phyloP scores from a whole-genome alignment of 768 basidiomycete genomes.

The Jaapia argillacea region DNA sequence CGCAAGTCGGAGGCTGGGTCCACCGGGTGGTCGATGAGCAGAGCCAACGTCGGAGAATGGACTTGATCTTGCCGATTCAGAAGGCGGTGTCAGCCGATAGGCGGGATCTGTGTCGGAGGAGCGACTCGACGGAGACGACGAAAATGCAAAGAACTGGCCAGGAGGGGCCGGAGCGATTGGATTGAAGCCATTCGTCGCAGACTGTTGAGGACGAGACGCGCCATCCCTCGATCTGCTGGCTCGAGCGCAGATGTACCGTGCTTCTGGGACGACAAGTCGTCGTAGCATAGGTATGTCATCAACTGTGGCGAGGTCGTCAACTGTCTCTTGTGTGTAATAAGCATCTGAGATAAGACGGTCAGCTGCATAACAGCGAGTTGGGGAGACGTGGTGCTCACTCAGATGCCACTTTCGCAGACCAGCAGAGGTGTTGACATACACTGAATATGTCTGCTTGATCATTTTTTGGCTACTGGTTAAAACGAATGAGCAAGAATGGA shows the following conservation, averaged over 20 bases:
- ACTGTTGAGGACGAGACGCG: slow-evolving; percentile 3
- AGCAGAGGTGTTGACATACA: slow-evolving; percentile 19
- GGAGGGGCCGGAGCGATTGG: background rate
- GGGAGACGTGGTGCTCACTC: slow-evolving; percentile 16
- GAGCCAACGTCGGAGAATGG: no score
- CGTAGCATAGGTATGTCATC: slow-evolving; percentile 49
- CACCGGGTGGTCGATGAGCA: background rate
- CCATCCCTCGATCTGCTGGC: slow-evolving; percentile 16
- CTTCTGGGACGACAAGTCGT: slow-evolving; percentile 42
- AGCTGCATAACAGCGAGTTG: background rate
- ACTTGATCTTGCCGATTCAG: background rate
- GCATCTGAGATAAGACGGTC: slow-evolving; percentile 38
- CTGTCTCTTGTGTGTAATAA: slow-evolving; percentile 60
- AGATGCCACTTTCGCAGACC: slow-evolving; percentile 27
- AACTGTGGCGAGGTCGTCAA: slow-evolving; percentile 46
- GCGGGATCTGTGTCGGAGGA: background rate
- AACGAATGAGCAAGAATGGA: no score
- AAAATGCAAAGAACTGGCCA: background rate
- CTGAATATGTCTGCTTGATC: slow-evolving; percentile 31
- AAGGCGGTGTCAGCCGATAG: background rate
- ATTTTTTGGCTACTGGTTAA: slow-evolving; percentile 28
- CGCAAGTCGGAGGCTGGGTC: slow-evolving; percentile 8
- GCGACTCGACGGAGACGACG: background rate
- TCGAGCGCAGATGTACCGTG: slow-evolving; percentile 58
- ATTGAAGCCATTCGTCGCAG: background rate